Percentiles rank a stretch among this genome's conserved stretches.
phyloP scores from a whole-genome alignment of 2,329 filamentous ascomycete species.

The Ophiosphaerella narmari region DNA sequence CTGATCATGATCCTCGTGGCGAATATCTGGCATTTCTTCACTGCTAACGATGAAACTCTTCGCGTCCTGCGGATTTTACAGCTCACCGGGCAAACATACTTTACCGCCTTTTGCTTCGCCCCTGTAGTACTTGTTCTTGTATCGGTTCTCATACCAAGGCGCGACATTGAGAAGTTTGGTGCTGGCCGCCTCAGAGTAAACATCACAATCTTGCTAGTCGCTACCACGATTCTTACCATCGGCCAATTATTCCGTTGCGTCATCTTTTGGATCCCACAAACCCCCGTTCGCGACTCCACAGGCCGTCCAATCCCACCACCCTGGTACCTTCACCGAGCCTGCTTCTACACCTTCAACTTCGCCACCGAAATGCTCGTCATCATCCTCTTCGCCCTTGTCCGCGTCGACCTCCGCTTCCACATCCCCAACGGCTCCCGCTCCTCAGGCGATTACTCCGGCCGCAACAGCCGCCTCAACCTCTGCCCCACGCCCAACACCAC shows the following conservation, averaged over 20 bases:
- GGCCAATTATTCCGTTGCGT: conserved; percentile 73
- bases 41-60: conserved; percentile 58
- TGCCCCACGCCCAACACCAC: conserved; percentile 13
- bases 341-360: conserved; percentile 84
- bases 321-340: conserved; percentile 73
- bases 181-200: conserved; percentile 70
- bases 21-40: conserved; percentile 70
- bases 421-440: conserved; percentile 71
- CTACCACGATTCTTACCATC: conserved; percentile 64
- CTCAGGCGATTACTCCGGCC: conserved; percentile 33
- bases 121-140: conserved; percentile 62
- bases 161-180: conserved; percentile 64
- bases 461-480: conserved; percentile 25
- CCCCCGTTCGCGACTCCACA: conserved; percentile 55
- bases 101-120: conserved; percentile 69
- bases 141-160: conserved; percentile 54
- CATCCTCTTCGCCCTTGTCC: conserved; percentile 65
- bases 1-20: conserved; percentile 70
- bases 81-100: conserved; percentile 65
- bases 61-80: conserved; percentile 65
- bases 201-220: conserved; percentile 64
- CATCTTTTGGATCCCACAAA: conserved; percentile 57
- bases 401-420: conserved; percentile 78
- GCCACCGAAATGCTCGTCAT: conserved; percentile 73
- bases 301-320: conserved; percentile 44